phyloP scores from a whole-genome alignment of 345 rosid genomes.

The Acer yangbiense region DNA sequence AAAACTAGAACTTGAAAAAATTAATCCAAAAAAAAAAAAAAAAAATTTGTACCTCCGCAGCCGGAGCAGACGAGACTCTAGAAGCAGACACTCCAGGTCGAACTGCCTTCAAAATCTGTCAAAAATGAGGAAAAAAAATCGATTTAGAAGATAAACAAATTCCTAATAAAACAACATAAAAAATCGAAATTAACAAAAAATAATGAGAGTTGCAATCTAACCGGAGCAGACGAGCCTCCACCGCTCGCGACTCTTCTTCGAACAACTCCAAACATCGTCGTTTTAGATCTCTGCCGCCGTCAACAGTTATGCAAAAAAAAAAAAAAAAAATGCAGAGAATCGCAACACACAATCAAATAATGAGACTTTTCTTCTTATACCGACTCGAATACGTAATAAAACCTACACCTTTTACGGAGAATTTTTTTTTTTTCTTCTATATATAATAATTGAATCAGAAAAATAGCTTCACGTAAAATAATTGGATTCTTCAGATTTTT shows the following conservation, averaged over 20 bases:
- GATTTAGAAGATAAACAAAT: background rate
- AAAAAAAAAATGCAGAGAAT: background rate
- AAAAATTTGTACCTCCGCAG: conserved; percentile 44
- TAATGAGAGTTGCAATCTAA: conserved; percentile 21
- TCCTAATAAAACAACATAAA: background rate
- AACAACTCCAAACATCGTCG: conserved; percentile 50
- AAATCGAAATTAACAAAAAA: background rate
- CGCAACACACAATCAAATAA: background rate
- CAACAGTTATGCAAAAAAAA: background rate
- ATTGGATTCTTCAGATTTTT: too few species aligned
- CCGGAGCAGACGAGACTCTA: conserved; percentile 43
- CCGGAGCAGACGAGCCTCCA: conserved; percentile 51
- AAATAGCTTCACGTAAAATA: too few species aligned
- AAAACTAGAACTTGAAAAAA: background rate
- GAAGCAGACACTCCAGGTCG: conserved; percentile 43
- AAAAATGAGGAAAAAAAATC: conserved; percentile 9
- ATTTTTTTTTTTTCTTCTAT: background rate
- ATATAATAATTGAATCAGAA: background rate
- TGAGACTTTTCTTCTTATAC: background rate
- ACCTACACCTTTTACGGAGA: background rate
- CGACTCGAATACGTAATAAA: background rate
- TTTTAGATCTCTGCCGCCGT: conserved; percentile 1
- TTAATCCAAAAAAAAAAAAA: background rate
- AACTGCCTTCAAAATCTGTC: conserved; percentile 43
- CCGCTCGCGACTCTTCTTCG: conserved; percentile 35